Base-by-base conservation (phyloP, 768 basidiomycete species). In the Phlegmacium glaucopus region DNA sequence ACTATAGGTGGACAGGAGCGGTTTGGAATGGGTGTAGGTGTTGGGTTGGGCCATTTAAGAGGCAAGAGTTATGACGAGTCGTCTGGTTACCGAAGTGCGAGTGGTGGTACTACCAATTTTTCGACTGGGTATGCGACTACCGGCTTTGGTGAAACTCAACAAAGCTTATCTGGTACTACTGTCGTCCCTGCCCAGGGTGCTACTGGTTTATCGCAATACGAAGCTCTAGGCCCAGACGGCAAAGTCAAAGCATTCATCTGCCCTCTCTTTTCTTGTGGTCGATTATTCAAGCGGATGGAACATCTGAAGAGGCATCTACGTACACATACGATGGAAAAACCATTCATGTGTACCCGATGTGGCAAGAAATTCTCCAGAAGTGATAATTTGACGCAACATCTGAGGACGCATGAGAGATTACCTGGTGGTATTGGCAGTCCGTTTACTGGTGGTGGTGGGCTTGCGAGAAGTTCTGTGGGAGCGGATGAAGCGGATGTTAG, bases 261-360 rank as follows among this genome's bases (percentile, higher is more conserved):
- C 66, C 90, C 90, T 15, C 75, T 92, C 2, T 84, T 80, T 63
- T 87, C 88, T 11, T 96, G 93, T 60, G 82, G 87, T 3, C 74
- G 87, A 52, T 69, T 87, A 55, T 95, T 94, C 80, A 94, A 92
- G 75, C 82, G 93, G 9, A 85, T 87, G 79, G 93, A 95, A 61
- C 92, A 95, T 61, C 77, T 94, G 55, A 89, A 90, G 67, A 70
- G 92, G 37, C 93, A 95, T 64, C 67, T 93, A 26, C 78, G 90
- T 49, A 92, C 91, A 8, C 93, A 95, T 61, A 94, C 91, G 22
- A 79, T 90, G 79, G 92, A 94, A 65, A 72, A 85, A 32, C 92
- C 93, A 1, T 94, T 82, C 65, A 72, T 74, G 45, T 94, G 93
- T 61, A 69, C 76, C 37, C 68, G 72, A 18, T 95, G 93, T 64